These are phyloP conservation scores for Apiospora aurea DNA, from an alignment of 2,329 filamentous ascomycete genomes.

Conservation along the genomic window DNA sequence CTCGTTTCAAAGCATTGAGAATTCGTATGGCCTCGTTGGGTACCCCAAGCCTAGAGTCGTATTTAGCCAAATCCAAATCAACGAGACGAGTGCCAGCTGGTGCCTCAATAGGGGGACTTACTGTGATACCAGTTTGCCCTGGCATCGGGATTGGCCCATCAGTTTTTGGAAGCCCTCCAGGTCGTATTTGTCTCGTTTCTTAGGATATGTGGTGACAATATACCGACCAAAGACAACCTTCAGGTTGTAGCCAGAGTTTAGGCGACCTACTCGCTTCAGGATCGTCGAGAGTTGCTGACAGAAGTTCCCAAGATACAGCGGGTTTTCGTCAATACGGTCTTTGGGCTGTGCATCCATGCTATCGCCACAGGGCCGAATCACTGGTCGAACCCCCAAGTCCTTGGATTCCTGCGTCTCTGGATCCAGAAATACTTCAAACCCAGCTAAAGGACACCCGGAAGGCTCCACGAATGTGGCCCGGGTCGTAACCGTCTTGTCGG, in stretches of 20 bases:
- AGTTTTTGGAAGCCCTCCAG: constrained; percentile 11
- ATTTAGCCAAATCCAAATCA: not conserved
- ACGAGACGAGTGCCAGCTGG: not conserved
- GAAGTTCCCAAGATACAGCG: not conserved
- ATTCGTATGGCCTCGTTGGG: constrained; percentile 21
- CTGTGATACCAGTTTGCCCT: constrained; percentile 18
- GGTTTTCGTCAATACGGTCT: constrained; percentile 3
- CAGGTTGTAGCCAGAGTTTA: constrained; percentile 19
- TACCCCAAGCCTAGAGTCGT: not conserved
- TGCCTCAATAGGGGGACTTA: not conserved
- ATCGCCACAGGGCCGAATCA: not conserved
- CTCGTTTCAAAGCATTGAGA: constrained; percentile 19
- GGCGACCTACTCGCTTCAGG: constrained; percentile 23
- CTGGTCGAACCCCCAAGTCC: not conserved
- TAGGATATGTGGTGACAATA: constrained; percentile 8
- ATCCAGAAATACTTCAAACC: constrained; percentile 10
- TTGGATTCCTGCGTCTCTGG: not conserved
- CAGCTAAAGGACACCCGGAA: not conserved
- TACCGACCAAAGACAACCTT: constrained; percentile 26
- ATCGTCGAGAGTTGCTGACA: constrained; percentile 10
- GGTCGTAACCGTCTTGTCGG: constrained; percentile 23
- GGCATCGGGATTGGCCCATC: constrained; percentile 22
- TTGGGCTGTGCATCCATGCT: not conserved
- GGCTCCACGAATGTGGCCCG: constrained; percentile 24
- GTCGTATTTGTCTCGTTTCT: constrained; percentile 18